These are phyloP conservation scores for Penicillium brevicompactum DNA, from an alignment of 2,329 filamentous ascomycete genomes.

Conservation along the genomic window DNA sequence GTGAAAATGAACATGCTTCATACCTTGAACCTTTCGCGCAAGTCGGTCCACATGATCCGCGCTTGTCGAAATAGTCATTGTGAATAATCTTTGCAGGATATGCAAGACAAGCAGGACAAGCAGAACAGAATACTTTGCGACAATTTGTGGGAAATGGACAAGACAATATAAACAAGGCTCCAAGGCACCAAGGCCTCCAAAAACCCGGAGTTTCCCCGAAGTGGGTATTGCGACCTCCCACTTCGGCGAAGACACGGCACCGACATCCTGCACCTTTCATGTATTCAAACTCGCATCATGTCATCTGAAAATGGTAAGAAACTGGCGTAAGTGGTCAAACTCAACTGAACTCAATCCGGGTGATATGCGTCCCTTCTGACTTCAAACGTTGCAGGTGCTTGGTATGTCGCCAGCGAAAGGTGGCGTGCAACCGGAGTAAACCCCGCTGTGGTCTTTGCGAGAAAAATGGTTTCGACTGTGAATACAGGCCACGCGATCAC, in stretches of 20 bases:
- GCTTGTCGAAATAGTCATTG: neutral
- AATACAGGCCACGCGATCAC: neutral
- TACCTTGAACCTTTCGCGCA: constrained; percentile 1
- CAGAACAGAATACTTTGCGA: neutral
- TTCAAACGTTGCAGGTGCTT: neutral
- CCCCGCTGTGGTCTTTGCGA: neutral
- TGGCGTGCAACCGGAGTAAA: neutral
- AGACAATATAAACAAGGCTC: neutral
- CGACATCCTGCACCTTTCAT: neutral
- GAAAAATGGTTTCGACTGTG: neutral
- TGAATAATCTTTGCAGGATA: neutral
- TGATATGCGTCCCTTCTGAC: neutral
- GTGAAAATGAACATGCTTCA: neutral
- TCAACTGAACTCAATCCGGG: neutral
- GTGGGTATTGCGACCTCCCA: neutral
- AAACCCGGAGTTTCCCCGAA: neutral
- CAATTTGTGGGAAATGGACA: neutral
- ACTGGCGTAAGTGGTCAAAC: neutral
- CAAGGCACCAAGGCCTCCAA: neutral
- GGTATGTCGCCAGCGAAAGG: neutral
- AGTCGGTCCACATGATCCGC: neutral
- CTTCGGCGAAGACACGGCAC: neutral
- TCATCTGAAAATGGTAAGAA: neutral
- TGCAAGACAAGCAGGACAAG: neutral
- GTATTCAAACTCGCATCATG: neutral